phyloP scores from a whole-genome alignment of 345 rosid genomes.

The Eucalyptus curtisii region DNA sequence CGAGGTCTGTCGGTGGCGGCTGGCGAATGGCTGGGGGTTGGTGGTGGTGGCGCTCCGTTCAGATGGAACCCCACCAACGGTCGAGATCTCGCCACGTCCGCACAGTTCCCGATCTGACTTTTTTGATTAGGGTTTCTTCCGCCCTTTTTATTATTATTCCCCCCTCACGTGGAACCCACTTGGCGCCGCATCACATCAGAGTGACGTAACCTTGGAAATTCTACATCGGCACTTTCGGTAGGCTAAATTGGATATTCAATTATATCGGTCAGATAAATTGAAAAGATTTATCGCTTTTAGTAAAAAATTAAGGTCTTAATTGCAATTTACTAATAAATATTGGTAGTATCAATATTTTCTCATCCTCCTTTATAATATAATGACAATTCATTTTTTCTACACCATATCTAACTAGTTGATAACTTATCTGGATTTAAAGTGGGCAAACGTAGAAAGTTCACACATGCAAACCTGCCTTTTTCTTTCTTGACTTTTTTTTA shows the following conservation, averaged over 20 bases:
- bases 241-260: neutral
- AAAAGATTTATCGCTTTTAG: too few relatives aligned
- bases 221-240: neutral
- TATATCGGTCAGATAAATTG: neutral
- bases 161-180: neutral
- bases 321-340: too few relatives aligned
- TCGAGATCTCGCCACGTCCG: neutral
- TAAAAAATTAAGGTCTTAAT: neutral
- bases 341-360: neutral
- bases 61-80: neutral
- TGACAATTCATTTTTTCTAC: rapidly evolving
- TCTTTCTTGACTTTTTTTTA: too few relatives aligned
- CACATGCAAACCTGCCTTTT: rapidly evolving
- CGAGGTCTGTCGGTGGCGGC: neutral
- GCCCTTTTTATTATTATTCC: neutral
- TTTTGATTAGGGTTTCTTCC: neutral
- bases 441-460: rapidly evolving
- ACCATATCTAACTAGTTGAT: rapidly evolving
- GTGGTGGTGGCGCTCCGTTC: neutral
- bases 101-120: neutral
- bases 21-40: neutral
- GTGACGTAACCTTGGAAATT: neutral
- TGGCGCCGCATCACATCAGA: neutral
- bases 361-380: neutral
- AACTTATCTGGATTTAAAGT: rapidly evolving